Conservation (phyloP, 495 filamentous ascomycete genomes). For the Aspergillus coremiiformis region DNA sequence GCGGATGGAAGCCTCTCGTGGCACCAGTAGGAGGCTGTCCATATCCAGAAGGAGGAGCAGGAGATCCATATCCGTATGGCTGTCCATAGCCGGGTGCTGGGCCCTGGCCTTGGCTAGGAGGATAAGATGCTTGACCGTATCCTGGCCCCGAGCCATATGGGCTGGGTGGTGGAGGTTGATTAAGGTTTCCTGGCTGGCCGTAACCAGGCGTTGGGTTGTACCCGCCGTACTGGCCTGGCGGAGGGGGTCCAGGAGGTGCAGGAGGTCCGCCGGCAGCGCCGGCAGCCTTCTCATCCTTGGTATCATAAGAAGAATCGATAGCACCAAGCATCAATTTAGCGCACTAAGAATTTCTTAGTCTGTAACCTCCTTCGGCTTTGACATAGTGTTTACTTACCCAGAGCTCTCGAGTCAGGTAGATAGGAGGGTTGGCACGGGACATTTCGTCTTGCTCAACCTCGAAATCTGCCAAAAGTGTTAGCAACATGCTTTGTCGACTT, state of each 20-base stretch:
- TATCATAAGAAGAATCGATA: conserved; percentile 59
- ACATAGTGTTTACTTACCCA: conserved; percentile 40
- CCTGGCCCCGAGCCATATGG: conserved; percentile 13
- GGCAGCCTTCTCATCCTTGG: conserved; percentile 52
- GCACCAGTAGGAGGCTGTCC: conserved; percentile 12
- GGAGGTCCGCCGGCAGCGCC: conserved; percentile 10
- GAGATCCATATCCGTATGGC: conserved; percentile 16
- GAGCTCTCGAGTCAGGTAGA: conserved; percentile 56
- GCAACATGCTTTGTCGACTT: not conserved
- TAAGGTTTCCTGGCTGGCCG: conserved; percentile 7
- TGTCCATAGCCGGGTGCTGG: conserved; percentile 21
- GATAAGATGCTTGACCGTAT: conserved; percentile 14
- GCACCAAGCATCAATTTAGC: conserved; percentile 65
- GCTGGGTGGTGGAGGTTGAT: not conserved
- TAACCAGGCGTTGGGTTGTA: conserved; percentile 23
- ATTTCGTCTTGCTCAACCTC: conserved; percentile 61
- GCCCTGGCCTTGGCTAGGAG: conserved; percentile 15
- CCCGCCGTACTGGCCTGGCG: conserved; percentile 28
- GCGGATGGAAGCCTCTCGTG: conserved; percentile 14
- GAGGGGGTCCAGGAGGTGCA: conserved; percentile 10
- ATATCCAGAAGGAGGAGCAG: conserved; percentile 19
- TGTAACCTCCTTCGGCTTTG: not conserved
- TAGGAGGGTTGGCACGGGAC: conserved; percentile 45
- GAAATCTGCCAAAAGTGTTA: conserved; percentile 43
- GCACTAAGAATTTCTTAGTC: conserved; percentile 31